Evolutionary conservation across 2,329 filamentous ascomycete species (phyloP).

Genomic region (Paecilomyces fulvus): DNA sequence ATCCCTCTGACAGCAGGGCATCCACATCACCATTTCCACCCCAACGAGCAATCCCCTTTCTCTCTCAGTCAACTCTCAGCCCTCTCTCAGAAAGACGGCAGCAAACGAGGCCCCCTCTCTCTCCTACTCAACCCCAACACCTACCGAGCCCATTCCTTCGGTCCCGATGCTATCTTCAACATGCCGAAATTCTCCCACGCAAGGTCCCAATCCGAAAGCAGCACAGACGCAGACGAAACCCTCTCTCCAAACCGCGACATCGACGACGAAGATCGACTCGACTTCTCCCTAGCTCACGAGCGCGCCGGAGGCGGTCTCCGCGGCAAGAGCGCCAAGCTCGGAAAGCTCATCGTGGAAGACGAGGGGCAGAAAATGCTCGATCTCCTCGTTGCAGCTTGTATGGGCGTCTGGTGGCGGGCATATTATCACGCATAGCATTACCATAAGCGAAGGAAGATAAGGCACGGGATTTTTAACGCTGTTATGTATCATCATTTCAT

Average conservation of each 20-base stretch:
- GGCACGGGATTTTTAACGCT: background rate
- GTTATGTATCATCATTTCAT: background rate
- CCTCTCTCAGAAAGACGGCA: background rate
- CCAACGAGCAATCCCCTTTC: slow-evolving; percentile 16
- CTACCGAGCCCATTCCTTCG: slow-evolving; percentile 14
- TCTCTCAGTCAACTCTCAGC: slow-evolving; percentile 10
- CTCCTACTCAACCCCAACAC: slow-evolving; percentile 23
- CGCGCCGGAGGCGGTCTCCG: slow-evolving; percentile 76
- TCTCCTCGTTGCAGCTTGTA: slow-evolving; percentile 78
- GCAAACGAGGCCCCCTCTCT: slow-evolving; percentile 23
- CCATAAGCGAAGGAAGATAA: too few relatives aligned
- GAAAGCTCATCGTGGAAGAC: slow-evolving; percentile 81
- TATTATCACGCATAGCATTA: slow-evolving; percentile 44
- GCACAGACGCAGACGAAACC: slow-evolving; percentile 15
- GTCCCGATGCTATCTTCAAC: background rate
- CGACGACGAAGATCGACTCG: slow-evolving; percentile 45
- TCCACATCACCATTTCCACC: slow-evolving; percentile 13
- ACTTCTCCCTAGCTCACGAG: slow-evolving; percentile 71
- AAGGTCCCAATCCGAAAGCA: slow-evolving; percentile 17
- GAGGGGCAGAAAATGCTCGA: slow-evolving; percentile 96
- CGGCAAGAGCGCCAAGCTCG: slow-evolving; percentile 82
- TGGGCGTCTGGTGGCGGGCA: slow-evolving; percentile 87
- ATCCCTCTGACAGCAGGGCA: slow-evolving; percentile 51
- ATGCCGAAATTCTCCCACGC: background rate
- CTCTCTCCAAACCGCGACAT: slow-evolving; percentile 17